Percentiles rank a stretch among this genome's conserved stretches.
These are phyloP conservation scores for Melanomma pulvis-pyrius DNA, from an alignment of 495 filamentous ascomycete genomes.

Conservation along the genomic window DNA sequence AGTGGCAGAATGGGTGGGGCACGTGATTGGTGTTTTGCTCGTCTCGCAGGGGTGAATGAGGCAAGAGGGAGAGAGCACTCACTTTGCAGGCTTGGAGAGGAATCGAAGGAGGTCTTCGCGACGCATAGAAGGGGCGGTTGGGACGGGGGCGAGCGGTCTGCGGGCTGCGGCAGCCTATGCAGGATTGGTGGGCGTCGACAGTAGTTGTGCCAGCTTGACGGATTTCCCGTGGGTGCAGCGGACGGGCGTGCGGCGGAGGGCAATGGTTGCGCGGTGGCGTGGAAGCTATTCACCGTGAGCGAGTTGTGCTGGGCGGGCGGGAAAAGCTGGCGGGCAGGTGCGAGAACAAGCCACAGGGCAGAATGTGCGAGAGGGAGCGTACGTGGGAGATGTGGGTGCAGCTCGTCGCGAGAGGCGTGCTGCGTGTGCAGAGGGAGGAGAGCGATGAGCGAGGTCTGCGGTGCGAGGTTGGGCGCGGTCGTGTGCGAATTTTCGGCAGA, in stretches of 20 bases:
- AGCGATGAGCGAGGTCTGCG: background rate
- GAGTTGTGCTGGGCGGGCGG: background rate
- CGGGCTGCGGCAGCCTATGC: slow-evolving; percentile 38
- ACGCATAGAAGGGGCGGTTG: slow-evolving; percentile 73
- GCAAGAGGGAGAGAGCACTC: slow-evolving; percentile 44
- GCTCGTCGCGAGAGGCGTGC: background rate
- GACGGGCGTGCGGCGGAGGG: background rate
- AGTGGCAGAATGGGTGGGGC: background rate
- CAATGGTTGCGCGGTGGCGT: slow-evolving; percentile 13
- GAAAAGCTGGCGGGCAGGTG: slow-evolving; percentile 12
- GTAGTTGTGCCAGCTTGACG: slow-evolving; percentile 37
- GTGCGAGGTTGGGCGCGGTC: background rate
- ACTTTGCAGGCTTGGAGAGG: slow-evolving; percentile 96
- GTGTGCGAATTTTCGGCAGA: background rate
- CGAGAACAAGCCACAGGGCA: background rate
- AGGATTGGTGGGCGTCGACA: slow-evolving; percentile 12
- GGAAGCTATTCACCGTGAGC: slow-evolving; percentile 2
- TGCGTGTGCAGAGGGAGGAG: background rate
- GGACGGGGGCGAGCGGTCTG: slow-evolving; percentile 17
- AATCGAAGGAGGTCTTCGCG: slow-evolving; percentile 89
- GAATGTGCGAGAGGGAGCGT: background rate
- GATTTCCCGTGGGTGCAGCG: background rate
- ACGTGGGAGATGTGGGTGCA: background rate
- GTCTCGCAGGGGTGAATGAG: background rate
- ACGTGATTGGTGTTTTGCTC: background rate